phyloP scores from a whole-genome alignment of 805 yeast species.

The Martiniozyma abietophila region DNA sequence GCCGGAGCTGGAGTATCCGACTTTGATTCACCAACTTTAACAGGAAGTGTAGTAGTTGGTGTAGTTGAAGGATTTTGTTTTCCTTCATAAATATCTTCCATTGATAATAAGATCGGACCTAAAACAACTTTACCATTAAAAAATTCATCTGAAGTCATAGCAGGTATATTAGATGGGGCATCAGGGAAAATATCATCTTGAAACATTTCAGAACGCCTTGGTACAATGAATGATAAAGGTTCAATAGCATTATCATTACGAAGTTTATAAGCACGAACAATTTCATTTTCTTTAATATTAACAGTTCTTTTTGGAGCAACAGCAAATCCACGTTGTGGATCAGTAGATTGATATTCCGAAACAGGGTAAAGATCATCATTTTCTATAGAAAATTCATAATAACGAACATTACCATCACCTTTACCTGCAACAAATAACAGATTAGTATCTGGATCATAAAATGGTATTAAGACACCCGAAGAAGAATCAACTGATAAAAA shows the following conservation, averaged over 20 bases:
- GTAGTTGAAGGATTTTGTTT: slow-evolving; percentile 42
- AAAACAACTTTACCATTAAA: slow-evolving; percentile 66
- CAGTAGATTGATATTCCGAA: slow-evolving; percentile 82
- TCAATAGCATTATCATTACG: slow-evolving; percentile 77
- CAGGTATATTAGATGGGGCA: slow-evolving; percentile 73
- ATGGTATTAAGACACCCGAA: slow-evolving; percentile 90
- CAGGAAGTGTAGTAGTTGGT: slow-evolving; percentile 27
- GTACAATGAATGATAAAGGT: slow-evolving; percentile 88
- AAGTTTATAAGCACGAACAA: slow-evolving; percentile 76
- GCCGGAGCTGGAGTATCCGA: slow-evolving; percentile 1
- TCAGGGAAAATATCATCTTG: slow-evolving; percentile 91
- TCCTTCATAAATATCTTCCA: slow-evolving; percentile 79
- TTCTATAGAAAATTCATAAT: slow-evolving; percentile 62
- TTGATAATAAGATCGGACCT: slow-evolving; percentile 70
- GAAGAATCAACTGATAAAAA: slow-evolving; percentile 80
- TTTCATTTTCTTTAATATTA: slow-evolving; percentile 74
- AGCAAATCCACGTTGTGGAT: slow-evolving; percentile 95
- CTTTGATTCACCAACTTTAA: slow-evolving; percentile 3
- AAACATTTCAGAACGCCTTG: slow-evolving; percentile 87
- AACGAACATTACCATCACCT: slow-evolving; percentile 96
- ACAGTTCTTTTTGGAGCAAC: slow-evolving; percentile 78
- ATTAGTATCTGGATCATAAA: slow-evolving; percentile 72
- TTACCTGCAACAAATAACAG: slow-evolving; percentile 89
- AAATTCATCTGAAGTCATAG: slow-evolving; percentile 74
- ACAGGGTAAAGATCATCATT: slow-evolving; percentile 74